Conservation (phyloP, 352 stramenopile species). For the Phytopythium chamaehyphon region DNA sequence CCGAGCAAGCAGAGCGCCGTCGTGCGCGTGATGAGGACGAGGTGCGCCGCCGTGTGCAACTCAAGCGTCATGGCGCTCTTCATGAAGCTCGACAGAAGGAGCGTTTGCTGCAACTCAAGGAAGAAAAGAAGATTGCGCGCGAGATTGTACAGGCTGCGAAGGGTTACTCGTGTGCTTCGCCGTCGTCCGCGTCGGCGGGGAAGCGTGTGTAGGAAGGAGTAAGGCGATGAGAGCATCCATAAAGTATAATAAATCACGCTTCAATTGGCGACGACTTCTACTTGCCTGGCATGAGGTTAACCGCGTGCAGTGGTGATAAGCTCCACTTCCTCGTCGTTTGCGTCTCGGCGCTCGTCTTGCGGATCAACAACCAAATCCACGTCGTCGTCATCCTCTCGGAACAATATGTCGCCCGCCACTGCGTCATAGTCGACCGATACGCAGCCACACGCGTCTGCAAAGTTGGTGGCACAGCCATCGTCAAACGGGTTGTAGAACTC, state of each 20-base stretch:
- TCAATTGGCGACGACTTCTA: background rate
- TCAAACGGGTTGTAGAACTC: conserved; percentile 83
- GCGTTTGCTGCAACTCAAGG: conserved; percentile 83
- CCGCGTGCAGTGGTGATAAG: background rate
- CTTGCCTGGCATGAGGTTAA: background rate
- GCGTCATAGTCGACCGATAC: conserved; percentile 2
- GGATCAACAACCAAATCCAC: conserved; percentile 1
- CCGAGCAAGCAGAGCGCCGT: conserved; percentile 71
- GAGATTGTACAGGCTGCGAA: conserved; percentile 83
- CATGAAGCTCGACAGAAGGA: conserved; percentile 78
- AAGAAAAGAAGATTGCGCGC: conserved; percentile 82
- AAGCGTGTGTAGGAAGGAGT: no score
- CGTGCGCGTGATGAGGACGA: conserved; percentile 83
- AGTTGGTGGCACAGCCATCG: conserved; percentile 52
- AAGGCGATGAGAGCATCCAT: no score
- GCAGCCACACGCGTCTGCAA: conserved; percentile 39
- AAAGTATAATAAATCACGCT: background rate
- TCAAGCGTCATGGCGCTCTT: conserved; percentile 84
- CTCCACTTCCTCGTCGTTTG: background rate
- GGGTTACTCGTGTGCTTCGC: conserved; percentile 45
- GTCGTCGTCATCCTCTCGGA: background rate
- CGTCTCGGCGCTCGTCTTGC: background rate
- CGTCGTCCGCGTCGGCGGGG: conserved; percentile 7
- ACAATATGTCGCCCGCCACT: conserved; percentile 1
- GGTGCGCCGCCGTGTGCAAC: conserved; percentile 82